Evolutionary conservation across 2,329 filamentous ascomycete genomes (phyloP), one percentile per base, ranked within the genome.

Genomic region (Penicillium glabrum): DNA sequence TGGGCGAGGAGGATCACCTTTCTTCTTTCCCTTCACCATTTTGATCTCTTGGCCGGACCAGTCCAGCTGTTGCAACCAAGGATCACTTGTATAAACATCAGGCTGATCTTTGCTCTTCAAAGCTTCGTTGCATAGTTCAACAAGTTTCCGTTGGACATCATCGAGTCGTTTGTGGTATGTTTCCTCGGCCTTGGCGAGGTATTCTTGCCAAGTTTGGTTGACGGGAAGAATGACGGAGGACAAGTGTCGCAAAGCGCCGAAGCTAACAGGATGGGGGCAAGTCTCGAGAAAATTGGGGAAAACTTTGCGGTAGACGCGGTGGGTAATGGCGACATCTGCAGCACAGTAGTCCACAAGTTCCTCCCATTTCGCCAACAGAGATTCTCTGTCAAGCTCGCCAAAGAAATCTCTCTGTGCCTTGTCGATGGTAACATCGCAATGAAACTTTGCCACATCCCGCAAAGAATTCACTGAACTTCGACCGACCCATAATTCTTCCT

Each of bases 231-330:
- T 96, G 61, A 96, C 92, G 0, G 93, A 89, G 0, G 93, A 92
- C n/a, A 99, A 82, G 72, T 98, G 95, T 16, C 95, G 85, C 19
- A 99, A 81, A 2, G 95, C 95, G 2, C 91, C 93, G 69, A 99
- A 99, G 75, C 93, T 98, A 68, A 99, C 95, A 0, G 95, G 95
- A 74, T 99, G 96, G 0, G 95, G 95, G 69, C 95, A 99, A 26
- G 90, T 90, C 45, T 91, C 82, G 21, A 97, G 79, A 67, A 97
- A 99, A 57, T 89, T 89, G 1, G 92, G 91, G 61, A 99, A 95
- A 1, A 98, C 92, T 58, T 91, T 91, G 71, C 91, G 88, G 75
- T 93, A 99, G n/a, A 99, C 90, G 47, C 87, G 86, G 67, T 99
- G 95, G 0, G 95, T 99, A 65, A 97, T 87, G 35, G 88, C 86